These are phyloP conservation scores for Trametes elegans DNA, from an alignment of 768 basidiomycete species.

Conservation along the genomic window DNA sequence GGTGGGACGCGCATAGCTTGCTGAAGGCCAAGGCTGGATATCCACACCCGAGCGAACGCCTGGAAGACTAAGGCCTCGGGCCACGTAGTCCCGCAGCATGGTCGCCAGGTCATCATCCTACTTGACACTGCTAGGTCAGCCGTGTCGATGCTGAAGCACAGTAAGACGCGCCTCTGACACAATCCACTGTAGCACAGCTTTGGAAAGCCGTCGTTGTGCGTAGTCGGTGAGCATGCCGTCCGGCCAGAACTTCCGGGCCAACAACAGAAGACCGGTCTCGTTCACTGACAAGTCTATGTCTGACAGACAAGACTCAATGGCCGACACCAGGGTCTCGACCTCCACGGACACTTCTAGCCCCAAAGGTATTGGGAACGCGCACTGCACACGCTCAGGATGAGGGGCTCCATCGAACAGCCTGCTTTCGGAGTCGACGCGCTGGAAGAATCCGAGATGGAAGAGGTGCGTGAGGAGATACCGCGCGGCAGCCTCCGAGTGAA, in stretches of 20 bases:
- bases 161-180: conserved; percentile 55
- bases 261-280: conserved; percentile 68
- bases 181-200: conserved; percentile 65
- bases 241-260: conserved; percentile 73
- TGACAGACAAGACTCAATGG: conserved; percentile 67
- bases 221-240: conserved; percentile 72
- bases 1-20: conserved; percentile 31
- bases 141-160: background rate
- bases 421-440: conserved; percentile 39
- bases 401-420: conserved; percentile 36
- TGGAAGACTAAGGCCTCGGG: conserved; percentile 54
- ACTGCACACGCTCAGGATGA: conserved; percentile 38
- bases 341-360: conserved; percentile 69
- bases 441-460: conserved; percentile 60
- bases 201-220: conserved; percentile 58
- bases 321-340: conserved; percentile 69
- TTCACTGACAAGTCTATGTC: conserved; percentile 74
- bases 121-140: background rate
- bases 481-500: conserved; percentile 53
- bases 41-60: conserved; percentile 55
- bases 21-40: conserved; percentile 53
- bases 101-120: conserved; percentile 67
- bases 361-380: conserved; percentile 66
- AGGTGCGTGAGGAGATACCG: conserved; percentile 57
- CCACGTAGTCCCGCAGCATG: conserved; percentile 67